Percentiles rank a stretch among this genome's conserved stretches.
These are phyloP conservation scores for Neurospora sp. DNA, from an alignment of 495 filamentous ascomycete species.

Conservation along the genomic window DNA sequence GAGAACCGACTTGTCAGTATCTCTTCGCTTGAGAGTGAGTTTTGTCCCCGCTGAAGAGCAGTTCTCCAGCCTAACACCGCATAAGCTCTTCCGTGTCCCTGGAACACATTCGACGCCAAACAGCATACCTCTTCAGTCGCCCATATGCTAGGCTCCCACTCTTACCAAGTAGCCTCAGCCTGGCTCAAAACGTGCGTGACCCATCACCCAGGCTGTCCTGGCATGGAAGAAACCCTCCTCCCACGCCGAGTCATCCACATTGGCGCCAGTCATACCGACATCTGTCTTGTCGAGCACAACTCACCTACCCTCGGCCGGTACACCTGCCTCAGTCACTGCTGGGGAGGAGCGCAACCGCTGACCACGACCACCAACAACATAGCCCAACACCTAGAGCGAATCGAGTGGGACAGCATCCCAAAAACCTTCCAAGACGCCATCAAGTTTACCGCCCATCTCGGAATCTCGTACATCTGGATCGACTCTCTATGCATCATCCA, in stretches of 20 bases:
- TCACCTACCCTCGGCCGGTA: neutral
- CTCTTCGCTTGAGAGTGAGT: neutral
- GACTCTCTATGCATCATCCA: constrained; percentile 8
- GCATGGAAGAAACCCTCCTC: neutral
- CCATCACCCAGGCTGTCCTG: neutral
- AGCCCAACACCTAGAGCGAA: neutral
- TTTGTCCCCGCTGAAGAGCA: neutral
- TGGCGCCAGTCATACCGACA: neutral
- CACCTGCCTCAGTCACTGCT: constrained; percentile 7
- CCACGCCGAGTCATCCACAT: neutral
- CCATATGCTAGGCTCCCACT: neutral
- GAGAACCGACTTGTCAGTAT: neutral
- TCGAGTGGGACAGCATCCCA: constrained; percentile 5
- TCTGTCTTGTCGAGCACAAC: neutral
- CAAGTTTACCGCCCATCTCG: constrained; percentile 2
- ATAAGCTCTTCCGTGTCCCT: neutral
- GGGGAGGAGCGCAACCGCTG: constrained; percentile 1
- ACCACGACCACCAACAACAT: neutral
- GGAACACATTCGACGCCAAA: neutral
- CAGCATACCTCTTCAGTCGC: neutral
- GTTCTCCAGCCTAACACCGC: neutral
- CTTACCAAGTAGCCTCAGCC: neutral
- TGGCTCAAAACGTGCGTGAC: neutral
- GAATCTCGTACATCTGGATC: constrained; percentile 13
- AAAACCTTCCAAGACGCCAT: constrained; percentile 25